Evolutionary conservation across 1,284 basidiomycete genomes (phyloP).

Genomic region (Apiotrichum gracile): DNA sequence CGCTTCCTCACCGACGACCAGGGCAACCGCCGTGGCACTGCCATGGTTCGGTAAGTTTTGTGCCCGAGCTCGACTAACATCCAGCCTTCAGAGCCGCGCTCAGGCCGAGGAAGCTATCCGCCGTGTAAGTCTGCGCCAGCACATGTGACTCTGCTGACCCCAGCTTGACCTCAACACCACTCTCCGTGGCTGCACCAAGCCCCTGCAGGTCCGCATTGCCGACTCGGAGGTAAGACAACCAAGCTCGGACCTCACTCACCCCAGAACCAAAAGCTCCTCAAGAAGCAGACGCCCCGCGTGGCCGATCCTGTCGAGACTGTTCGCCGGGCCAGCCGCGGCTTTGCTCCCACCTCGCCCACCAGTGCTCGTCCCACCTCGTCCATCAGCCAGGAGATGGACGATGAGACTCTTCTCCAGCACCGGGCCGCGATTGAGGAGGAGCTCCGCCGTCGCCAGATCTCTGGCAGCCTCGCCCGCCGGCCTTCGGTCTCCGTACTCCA

Average conservation of each 20-base stretch:
- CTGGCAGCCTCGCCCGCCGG: not conserved
- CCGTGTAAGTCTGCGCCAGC: constrained; percentile 12
- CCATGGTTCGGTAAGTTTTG: constrained; percentile 29
- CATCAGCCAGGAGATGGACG: not conserved
- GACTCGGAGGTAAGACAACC: constrained; percentile 29
- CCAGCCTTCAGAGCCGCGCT: constrained; percentile 21
- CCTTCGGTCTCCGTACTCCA: not conserved
- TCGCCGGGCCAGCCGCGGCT: not conserved
- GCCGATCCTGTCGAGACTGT: not conserved
- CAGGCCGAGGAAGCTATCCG: constrained; percentile 35
- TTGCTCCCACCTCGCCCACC: not conserved
- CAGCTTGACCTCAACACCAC: constrained; percentile 28
- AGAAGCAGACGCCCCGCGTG: not conserved
- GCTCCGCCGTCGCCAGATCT: not conserved
- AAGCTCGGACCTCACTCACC: not conserved
- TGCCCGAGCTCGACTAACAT: not conserved
- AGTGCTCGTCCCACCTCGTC: not conserved
- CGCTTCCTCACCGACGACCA: constrained; percentile 28
- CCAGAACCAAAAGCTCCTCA: constrained; percentile 15
- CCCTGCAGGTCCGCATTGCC: constrained; percentile 34
- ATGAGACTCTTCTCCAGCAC: not conserved
- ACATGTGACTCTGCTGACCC: not conserved
- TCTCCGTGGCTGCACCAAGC: constrained; percentile 21
- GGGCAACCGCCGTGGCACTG: constrained; percentile 30
- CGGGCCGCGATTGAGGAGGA: not conserved